Conservation (phyloP, 1,284 basidiomycete genomes). For the Apiotrichum porosum region DNA sequence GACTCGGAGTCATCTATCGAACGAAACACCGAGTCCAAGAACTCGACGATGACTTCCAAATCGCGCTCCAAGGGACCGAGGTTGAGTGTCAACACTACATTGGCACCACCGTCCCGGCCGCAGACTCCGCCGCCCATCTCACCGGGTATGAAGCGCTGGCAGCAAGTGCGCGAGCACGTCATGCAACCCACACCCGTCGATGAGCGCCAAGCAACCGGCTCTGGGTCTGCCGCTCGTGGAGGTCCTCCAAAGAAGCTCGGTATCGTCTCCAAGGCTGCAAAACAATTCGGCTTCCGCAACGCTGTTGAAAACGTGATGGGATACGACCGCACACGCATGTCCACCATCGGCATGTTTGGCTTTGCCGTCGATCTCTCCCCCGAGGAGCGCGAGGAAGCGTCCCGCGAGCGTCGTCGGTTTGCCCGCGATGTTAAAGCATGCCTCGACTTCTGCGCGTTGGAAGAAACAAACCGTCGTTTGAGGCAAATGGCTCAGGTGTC, state of each 20-base stretch:
- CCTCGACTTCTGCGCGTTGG: constrained; percentile 35
- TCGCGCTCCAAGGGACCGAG: background rate
- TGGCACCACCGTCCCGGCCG: background rate
- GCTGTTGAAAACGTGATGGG: constrained; percentile 40
- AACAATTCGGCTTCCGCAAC: constrained; percentile 36
- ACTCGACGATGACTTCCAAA: background rate
- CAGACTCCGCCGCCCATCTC: constrained; percentile 24
- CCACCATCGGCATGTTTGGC: constrained; percentile 15
- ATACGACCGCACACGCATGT: constrained; percentile 25
- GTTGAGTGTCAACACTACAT: constrained; percentile 1
- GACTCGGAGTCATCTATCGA: no score
- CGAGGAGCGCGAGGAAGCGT: constrained; percentile 37
- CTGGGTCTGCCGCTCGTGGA: background rate
- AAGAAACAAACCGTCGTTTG: constrained; percentile 34
- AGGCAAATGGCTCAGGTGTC: constrained; percentile 7
- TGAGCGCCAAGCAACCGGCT: no score
- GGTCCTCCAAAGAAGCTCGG: constrained; percentile 18
- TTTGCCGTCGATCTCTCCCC: constrained; percentile 20
- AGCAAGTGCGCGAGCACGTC: constrained; percentile 40
- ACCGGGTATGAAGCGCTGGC: constrained; percentile 41
- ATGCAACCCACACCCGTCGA: constrained; percentile 27
- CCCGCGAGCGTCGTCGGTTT: constrained; percentile 37
- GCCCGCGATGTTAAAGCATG: constrained; percentile 38
- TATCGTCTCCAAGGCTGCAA: constrained; percentile 37
- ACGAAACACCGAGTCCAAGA: no score